Evolutionary conservation across 495 filamentous ascomycete genomes (phyloP).

Genomic region (Penicillium daleae): DNA sequence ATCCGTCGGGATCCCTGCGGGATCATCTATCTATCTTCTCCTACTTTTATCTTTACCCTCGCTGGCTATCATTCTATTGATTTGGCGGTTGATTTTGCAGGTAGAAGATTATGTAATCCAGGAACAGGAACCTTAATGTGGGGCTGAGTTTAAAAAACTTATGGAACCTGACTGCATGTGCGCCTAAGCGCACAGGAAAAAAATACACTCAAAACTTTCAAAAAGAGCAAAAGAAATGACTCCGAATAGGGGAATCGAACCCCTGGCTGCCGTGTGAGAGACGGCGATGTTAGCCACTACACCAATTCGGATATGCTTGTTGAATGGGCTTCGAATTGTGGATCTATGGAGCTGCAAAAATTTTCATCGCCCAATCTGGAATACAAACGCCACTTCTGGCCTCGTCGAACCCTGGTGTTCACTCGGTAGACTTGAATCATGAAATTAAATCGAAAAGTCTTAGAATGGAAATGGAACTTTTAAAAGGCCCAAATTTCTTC

Average conservation of each 20-base stretch:
- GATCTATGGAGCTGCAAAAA: conserved; percentile 1
- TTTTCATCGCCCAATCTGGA: conserved; percentile 1
- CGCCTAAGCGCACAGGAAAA: too few relatives aligned
- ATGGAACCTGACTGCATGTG: too few relatives aligned
- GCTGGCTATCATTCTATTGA: too few relatives aligned
- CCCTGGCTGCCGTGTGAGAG: conserved; percentile 48
- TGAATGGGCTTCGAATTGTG: not conserved
- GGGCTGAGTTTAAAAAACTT: too few relatives aligned
- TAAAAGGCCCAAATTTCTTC: not conserved
- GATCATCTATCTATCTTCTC: too few relatives aligned
- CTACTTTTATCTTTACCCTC: too few relatives aligned
- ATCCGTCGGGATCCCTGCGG: too few relatives aligned
- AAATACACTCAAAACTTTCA: too few relatives aligned
- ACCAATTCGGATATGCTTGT: conserved; percentile 40
- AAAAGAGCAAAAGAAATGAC: conserved; percentile 23
- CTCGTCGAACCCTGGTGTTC: too few relatives aligned
- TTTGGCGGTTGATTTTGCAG: too few relatives aligned
- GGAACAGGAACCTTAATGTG: too few relatives aligned
- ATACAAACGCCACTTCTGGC: not conserved
- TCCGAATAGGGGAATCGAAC: conserved; percentile 48
- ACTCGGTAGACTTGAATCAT: not conserved
- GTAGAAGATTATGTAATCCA: too few relatives aligned
- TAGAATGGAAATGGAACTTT: not conserved
- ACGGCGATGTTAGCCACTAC: conserved; percentile 50
- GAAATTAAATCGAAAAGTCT: not conserved